These are phyloP conservation scores for Penicillium cinerascens DNA, from an alignment of 495 filamentous ascomycete species.

Conservation along the genomic window DNA sequence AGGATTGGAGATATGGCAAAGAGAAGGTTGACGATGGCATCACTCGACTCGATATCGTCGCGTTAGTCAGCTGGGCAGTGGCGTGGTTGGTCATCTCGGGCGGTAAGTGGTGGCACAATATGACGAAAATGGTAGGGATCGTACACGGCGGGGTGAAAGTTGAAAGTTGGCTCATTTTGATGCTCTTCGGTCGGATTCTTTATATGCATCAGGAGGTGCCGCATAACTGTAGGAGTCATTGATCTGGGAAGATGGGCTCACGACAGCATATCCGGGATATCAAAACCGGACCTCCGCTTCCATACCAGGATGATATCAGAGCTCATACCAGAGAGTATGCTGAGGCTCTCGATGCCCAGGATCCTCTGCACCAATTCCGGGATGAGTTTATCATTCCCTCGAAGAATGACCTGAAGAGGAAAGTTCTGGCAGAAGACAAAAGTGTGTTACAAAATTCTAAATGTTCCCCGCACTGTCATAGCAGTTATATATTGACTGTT, in stretches of 20 bases:
- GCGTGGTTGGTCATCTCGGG: conserved; percentile 31
- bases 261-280: conserved; percentile 29
- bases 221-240: background rate
- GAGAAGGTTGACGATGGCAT: conserved; percentile 15
- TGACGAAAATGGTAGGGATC: conserved; percentile 7
- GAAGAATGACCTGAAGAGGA: conserved; percentile 69
- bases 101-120: conserved; percentile 32
- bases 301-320: conserved; percentile 39
- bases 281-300: conserved; percentile 30
- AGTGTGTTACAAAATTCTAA: conserved; percentile 22
- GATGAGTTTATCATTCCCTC: conserved; percentile 83
- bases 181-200: background rate
- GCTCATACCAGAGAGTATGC: conserved; percentile 54
- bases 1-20: background rate
- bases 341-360: conserved; percentile 61
- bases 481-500: background rate
- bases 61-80: conserved; percentile 33
- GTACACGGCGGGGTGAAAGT: conserved; percentile 11
- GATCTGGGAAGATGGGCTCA: conserved; percentile 21
- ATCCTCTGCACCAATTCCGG: conserved; percentile 64
- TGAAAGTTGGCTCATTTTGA: background rate
- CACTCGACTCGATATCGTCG: conserved; percentile 18
- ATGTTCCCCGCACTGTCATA: background rate
- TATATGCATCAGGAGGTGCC: background rate
- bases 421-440: conserved; percentile 46